Conservation (phyloP, 1,139 yeast genomes). For the Geotrichum histeridarum region DNA sequence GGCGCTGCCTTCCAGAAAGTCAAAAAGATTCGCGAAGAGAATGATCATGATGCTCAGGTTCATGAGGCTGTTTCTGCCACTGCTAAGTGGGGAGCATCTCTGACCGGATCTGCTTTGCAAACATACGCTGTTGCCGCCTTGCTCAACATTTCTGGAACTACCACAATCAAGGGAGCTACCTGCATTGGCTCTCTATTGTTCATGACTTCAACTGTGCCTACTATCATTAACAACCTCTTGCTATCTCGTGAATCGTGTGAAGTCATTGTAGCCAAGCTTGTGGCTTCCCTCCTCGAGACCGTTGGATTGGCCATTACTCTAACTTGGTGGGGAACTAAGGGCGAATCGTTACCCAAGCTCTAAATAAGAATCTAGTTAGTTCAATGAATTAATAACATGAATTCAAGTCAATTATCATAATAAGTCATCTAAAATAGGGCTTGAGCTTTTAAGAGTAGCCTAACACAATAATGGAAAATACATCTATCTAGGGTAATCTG, state of each 20-base stretch:
- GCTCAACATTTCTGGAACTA: constrained; percentile 39
- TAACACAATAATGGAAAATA: neutral
- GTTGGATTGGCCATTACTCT: constrained; percentile 41
- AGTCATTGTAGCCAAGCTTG: constrained; percentile 35
- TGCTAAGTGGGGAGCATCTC: constrained; percentile 36
- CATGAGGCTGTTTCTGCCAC: constrained; percentile 36
- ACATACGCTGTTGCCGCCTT: constrained; percentile 43
- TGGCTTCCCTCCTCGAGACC: constrained; percentile 39
- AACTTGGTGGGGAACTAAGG: constrained; percentile 37
- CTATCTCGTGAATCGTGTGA: constrained; percentile 39
- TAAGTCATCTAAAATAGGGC: no score
- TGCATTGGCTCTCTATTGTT: constrained; percentile 40
- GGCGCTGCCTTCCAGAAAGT: constrained; percentile 42
- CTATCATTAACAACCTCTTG: constrained; percentile 35
- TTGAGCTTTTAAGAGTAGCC: no score
- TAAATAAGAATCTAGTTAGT: no score
- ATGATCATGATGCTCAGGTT: constrained; percentile 35
- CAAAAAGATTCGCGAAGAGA: constrained; percentile 36
- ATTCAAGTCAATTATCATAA: no score
- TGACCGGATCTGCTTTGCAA: constrained; percentile 38
- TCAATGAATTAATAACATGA: no score
- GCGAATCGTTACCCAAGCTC: constrained; percentile 1
- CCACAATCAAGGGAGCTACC: constrained; percentile 40
- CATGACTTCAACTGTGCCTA: constrained; percentile 39
- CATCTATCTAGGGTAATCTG: neutral